A percentile compares a stretch with the other conserved stretches of the same genome.
phyloP scores from a whole-genome alignment of 2,329 filamentous ascomycete species.

The Biscogniauxia mediterranea region DNA sequence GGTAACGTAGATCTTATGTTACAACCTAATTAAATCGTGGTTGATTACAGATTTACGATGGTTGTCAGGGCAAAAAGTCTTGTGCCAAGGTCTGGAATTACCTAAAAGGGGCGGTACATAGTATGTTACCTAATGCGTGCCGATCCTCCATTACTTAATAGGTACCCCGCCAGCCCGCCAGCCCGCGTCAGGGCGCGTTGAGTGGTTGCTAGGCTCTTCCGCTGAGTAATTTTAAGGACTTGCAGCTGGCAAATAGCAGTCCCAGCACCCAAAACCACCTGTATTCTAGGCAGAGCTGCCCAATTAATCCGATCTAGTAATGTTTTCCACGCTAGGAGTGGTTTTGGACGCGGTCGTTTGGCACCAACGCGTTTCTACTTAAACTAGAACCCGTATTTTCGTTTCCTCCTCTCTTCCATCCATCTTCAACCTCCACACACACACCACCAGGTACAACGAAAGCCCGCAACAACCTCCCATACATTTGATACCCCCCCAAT shows the following conservation, averaged over 20 bases:
- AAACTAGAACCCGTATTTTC: constrained; percentile 9
- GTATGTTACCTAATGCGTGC: background rate
- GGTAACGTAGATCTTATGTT: too few species aligned
- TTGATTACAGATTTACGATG: too few species aligned
- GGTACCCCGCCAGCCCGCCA: constrained; percentile 10
- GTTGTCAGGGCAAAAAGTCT: too few species aligned
- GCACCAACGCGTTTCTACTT: constrained; percentile 22
- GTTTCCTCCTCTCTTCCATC: constrained; percentile 7
- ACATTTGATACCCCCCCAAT: constrained; percentile 14
- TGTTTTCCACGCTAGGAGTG: constrained; percentile 3
- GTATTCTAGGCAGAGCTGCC: background rate
- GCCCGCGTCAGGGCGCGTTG: constrained; percentile 24
- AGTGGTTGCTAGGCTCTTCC: constrained; percentile 19
- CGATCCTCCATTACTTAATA: background rate
- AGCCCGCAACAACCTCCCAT: constrained; percentile 2
- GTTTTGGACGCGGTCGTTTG: constrained; percentile 14
- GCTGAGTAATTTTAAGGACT: constrained; percentile 11
- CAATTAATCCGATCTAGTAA: background rate
- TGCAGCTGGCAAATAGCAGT: background rate
- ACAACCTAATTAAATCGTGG: too few species aligned
- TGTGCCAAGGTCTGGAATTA: too few species aligned
- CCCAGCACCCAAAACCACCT: background rate
- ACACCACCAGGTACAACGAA: constrained; percentile 5
- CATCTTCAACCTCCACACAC: constrained; percentile 13
- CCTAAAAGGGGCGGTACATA: too few species aligned